Percentiles rank a stretch among this genome's conserved stretches.
Conservation (phyloP, 1,139 yeast species). For the Yamadazyma buinensis region DNA sequence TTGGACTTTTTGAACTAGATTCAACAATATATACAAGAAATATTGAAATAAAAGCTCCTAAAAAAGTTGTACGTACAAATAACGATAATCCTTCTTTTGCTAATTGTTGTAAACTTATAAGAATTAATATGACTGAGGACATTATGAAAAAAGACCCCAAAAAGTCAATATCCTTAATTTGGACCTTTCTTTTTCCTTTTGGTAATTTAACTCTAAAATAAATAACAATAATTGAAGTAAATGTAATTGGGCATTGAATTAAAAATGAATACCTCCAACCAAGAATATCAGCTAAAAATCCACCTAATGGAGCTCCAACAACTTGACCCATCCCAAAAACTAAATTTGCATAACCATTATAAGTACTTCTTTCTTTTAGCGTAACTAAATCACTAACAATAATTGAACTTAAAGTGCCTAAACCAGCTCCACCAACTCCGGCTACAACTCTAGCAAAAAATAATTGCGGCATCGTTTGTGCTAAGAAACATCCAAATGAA, state of each 20-base stretch:
- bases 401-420: constrained; percentile 19
- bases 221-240: constrained; percentile 2
- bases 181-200: background rate
- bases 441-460: constrained; percentile 16
- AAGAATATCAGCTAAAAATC: constrained; percentile 12
- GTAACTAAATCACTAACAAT: constrained; percentile 20
- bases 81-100: background rate
- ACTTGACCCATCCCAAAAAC: constrained; percentile 16
- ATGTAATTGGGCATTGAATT: constrained; percentile 7
- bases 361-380: constrained; percentile 18
- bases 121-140: constrained; percentile 2
- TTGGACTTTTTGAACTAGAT: constrained; percentile 2
- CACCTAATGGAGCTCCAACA: constrained; percentile 17
- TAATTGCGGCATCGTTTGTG: constrained; percentile 3
- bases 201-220: constrained; percentile 6
- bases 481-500: constrained; percentile 19
- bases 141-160: constrained; percentile 5
- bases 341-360: constrained; percentile 17
- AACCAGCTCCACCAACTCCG: constrained; percentile 25
- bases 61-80: background rate
- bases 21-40: constrained; percentile 2
- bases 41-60: constrained; percentile 1
- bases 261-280: constrained; percentile 21
- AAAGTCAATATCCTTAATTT: constrained; percentile 5
- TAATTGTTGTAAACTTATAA: constrained; percentile 1